Evolutionary conservation across 805 yeast genomes (phyloP).

Genomic region (Tanozyma kutaoensis): DNA sequence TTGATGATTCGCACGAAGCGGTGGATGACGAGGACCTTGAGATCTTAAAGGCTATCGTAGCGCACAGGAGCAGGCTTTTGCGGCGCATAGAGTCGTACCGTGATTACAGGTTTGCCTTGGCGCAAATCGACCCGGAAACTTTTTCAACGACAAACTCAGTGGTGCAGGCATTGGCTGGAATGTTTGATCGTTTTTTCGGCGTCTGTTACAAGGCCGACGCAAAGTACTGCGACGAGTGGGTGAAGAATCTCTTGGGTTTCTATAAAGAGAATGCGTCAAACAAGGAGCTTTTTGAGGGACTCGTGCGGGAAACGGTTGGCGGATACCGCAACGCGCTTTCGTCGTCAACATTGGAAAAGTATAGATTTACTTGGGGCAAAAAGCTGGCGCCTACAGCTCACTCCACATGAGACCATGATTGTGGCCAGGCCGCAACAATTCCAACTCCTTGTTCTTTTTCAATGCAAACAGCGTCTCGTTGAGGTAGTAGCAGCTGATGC

Average conservation of each 20-base stretch:
- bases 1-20: neutral
- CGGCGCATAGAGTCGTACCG: slow-evolving; percentile 3
- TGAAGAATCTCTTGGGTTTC: slow-evolving; percentile 1
- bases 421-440: no score
- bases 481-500: no score
- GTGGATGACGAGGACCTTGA: slow-evolving; percentile 1
- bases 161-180: slow-evolving; percentile 2
- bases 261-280: slow-evolving; percentile 1
- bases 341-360: no score
- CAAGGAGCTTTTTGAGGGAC: slow-evolving; percentile 1
- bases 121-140: slow-evolving; percentile 1
- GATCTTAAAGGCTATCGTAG: slow-evolving; percentile 5
- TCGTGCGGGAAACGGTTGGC: no score
- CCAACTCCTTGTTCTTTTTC: no score
- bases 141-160: slow-evolving; percentile 2
- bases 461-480: no score
- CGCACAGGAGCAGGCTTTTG: slow-evolving; percentile 3
- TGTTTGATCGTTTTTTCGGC: slow-evolving; percentile 6
- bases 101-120: slow-evolving; percentile 3
- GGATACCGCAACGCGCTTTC: no score
- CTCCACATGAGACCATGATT: no score
- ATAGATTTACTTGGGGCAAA: no score
- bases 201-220: slow-evolving; percentile 4
- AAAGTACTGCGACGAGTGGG: slow-evolving; percentile 5
- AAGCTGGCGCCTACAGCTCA: no score